phyloP scores from a whole-genome alignment of 345 rosid species.

The Kernera saxatilis region DNA sequence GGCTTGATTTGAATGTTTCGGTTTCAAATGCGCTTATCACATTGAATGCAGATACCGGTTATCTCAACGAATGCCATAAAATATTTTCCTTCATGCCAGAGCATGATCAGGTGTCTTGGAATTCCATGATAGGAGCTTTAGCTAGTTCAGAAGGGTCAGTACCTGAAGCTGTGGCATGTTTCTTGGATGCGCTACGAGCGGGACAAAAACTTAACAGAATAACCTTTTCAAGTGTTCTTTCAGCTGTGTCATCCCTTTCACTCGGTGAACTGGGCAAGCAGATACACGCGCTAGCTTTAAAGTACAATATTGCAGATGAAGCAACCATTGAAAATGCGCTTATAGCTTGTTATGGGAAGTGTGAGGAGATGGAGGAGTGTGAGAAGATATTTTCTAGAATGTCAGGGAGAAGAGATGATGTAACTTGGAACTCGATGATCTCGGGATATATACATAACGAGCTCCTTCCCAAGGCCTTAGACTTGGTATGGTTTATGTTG shows the following conservation, averaged over 20 bases:
- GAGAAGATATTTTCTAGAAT: conserved; percentile 78
- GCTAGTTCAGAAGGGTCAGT: conserved; percentile 50
- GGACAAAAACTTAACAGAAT: conserved; percentile 67
- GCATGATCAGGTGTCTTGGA: conserved; percentile 89
- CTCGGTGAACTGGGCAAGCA: conserved; percentile 47
- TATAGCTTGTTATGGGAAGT: conserved; percentile 82
- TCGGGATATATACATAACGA: conserved; percentile 84
- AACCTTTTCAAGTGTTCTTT: conserved; percentile 65
- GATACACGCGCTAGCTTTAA: conserved; percentile 60
- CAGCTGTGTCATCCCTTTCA: conserved; percentile 57
- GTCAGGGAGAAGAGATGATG: conserved; percentile 71
- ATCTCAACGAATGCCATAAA: conserved; percentile 43
- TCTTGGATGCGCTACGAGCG: conserved; percentile 50
- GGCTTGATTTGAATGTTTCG: conserved; percentile 72
- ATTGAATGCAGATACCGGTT: conserved; percentile 57
- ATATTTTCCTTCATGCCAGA: conserved; percentile 64
- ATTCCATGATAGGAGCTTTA: conserved; percentile 72
- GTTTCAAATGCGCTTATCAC: conserved; percentile 85
- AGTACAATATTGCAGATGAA: conserved; percentile 44
- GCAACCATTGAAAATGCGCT: conserved; percentile 72
- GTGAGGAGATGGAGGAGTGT: conserved; percentile 64
- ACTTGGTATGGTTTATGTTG: conserved; percentile 73
- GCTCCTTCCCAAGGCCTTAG: conserved; percentile 64
- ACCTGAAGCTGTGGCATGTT: conserved; percentile 46
- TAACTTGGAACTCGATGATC: conserved; percentile 87